Evolutionary conservation across 116 monocot genomes (phyloP), one percentile per base, ranked within the genome.

Genomic region (Cymodocea nodosa): DNA sequence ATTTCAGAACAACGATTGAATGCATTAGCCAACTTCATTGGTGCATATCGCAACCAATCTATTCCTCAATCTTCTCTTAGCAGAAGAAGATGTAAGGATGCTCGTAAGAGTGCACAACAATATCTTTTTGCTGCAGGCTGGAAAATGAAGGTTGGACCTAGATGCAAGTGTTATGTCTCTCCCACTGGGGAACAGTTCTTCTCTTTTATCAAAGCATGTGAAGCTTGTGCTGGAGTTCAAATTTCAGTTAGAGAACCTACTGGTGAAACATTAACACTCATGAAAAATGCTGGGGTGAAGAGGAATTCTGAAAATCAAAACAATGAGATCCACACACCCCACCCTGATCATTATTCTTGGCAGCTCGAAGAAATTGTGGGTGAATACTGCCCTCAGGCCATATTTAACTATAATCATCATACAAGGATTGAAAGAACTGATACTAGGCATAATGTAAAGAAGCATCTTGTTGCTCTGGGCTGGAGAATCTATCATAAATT

Each of bases 401-500:
- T 80, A 49, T 9, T 40, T 50, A 23, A 76, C 25, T 86, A 55
- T 77, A 60, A 56, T 66, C 6, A 30, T 64, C 15, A 13, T 49
- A 15, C 20, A 24, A 22, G 30, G 57, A 48, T 68, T 60, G 55
- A 50, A 59, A 73, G 66, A 1, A 5, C 6, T 68, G 9, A 34
- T 70, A 49, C 30, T 12, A 52, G 49, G 53, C 30, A 44, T 20
- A 80, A 67, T 66, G 52, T 71, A 18, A 84, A 64, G 78, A 77
- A 73, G 54, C 92, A 92, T 75, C 76, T 92, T 63, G 50, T 67
- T 30, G 65, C 72, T 62, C 24, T 88, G 55, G 85, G 88, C 11
- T 92, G 92, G 92, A 79, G 18, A 15, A 71, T 83, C 40, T 72
- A 82, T 49, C 36, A 34, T 17, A 84, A 15, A 68, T 20, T 50